Conservation (phyloP, 2,329 filamentous ascomycete genomes). For the Escovopsis sp. region DNA sequence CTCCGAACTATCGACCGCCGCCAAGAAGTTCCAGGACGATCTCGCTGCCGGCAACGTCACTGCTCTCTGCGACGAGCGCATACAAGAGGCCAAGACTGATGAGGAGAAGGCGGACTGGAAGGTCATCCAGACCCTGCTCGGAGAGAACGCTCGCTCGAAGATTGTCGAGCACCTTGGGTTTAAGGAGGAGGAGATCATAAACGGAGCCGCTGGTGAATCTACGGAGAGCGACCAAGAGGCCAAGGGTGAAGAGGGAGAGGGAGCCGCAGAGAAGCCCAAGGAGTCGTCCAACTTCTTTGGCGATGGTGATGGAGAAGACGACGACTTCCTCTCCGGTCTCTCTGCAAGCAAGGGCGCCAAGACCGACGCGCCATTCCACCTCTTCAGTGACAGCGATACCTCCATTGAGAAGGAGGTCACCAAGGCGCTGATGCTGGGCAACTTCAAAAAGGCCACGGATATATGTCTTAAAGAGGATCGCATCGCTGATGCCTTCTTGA, state of each 20-base stretch:
- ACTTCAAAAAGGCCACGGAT: conserved; percentile 81
- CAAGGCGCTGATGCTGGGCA: conserved; percentile 71
- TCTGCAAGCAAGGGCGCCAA: conserved; percentile 81
- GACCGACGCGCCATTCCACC: conserved; percentile 86
- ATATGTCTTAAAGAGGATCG: conserved; percentile 79
- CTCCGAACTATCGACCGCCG: conserved; percentile 67
- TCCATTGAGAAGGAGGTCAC: conserved; percentile 78
- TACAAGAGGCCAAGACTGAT: conserved; percentile 60
- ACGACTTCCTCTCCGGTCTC: conserved; percentile 76
- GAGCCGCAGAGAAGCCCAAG: conserved; percentile 36
- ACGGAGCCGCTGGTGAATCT: conserved; percentile 29
- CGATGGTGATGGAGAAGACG: conserved; percentile 53
- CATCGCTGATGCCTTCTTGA: conserved; percentile 92
- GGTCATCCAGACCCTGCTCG: conserved; percentile 77
- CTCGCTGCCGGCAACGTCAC: conserved; percentile 64
- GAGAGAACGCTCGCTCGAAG: conserved; percentile 70
- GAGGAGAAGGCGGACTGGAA: conserved; percentile 95
- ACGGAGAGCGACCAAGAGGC: conserved; percentile 14
- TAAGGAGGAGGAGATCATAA: conserved; percentile 39
- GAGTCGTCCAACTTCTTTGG: conserved; percentile 64
- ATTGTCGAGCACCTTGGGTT: conserved; percentile 89
- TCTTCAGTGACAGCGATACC: conserved; percentile 74
- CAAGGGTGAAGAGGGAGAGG: conserved; percentile 20
- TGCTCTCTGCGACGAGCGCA: conserved; percentile 66
- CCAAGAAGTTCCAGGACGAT: conserved; percentile 74